Base-by-base conservation (phyloP, 495 filamentous ascomycete genomes). In the Endocarpon pusillum region DNA sequence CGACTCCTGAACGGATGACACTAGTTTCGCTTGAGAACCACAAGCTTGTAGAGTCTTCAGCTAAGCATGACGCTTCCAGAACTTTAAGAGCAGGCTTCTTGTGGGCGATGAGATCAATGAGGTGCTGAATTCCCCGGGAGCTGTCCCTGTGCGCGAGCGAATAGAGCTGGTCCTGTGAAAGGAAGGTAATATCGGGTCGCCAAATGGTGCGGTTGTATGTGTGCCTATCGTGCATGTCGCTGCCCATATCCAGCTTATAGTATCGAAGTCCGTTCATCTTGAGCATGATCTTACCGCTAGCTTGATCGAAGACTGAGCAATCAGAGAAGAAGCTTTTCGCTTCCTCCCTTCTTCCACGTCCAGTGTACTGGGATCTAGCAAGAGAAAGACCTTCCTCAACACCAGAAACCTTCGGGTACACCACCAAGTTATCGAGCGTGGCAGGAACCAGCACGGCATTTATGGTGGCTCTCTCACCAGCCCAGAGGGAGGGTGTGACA, bases 61-160 rank as follows among this genome's bases (percentile, higher is more conserved):
- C 4, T 20, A 42, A 16, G 5, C 48, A 25, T 11, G 41, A 46
- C 16, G 51, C 21, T 33, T 73, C 69, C 1, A 73, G 48, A 10
- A 68, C 44, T 1, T 52, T 54, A 8, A 61, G 36, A 12, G 48
- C 45, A 0, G 62, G 54, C 23, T 55, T 51, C 35, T 59, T 53
- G 31, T 56, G 50, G 1, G 50, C 43, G 2, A 59, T 37, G 10
- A 42, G 37, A 14, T 52, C 46, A 5, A 61, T 55, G 8, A 32
- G 55, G 52, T 3, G 54, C 26, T 5, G 52, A 8, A 8, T 38
- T 7, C 21, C 43, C 32, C 6, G 25, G 12, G 4, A 12, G 7
- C 18, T 36, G 16, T 27, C 12, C 4, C 28, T 17, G 19, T 31
- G 12, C 8, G 23, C 23, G 12, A 25, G 23, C 8, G 8, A 8